phyloP scores from a whole-genome alignment of 768 basidiomycete species.

The Galerina marginata region DNA sequence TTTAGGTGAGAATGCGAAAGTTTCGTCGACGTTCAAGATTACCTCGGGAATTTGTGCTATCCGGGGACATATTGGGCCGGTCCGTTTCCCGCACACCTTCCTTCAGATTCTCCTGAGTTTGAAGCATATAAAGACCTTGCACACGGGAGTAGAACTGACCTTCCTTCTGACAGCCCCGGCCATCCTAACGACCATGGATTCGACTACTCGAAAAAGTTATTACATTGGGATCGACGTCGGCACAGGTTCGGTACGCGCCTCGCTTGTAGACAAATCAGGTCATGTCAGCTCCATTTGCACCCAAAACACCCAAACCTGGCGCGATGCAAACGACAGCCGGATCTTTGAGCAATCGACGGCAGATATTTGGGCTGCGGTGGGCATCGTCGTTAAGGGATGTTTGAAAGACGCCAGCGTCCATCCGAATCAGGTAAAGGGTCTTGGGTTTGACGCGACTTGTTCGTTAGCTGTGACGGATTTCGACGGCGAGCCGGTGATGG shows the following conservation, averaged over 20 bases:
- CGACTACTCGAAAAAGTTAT: conserved; percentile 38
- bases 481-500: conserved; percentile 72
- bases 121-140: no score
- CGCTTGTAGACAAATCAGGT: conserved; percentile 73
- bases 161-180: neutral
- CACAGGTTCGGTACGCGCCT: conserved; percentile 91
- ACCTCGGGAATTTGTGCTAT: neutral
- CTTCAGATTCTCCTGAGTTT: neutral
- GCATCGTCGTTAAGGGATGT: conserved; percentile 64
- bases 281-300: conserved; percentile 78
- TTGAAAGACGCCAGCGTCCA: conserved; percentile 60
- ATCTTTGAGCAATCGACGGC: conserved; percentile 97
- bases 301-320: conserved; percentile 83
- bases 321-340: conserved; percentile 81
- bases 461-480: conserved; percentile 87
- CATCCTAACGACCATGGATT: neutral
- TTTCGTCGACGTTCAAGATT: neutral
- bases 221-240: conserved; percentile 88
- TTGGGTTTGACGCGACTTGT: conserved; percentile 97
- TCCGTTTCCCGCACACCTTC: neutral
- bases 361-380: conserved; percentile 84
- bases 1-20: no score
- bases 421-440: conserved; percentile 73
- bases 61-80: neutral
- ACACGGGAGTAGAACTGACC: no score